Percentiles rank a stretch among this genome's conserved stretches.
Evolutionary conservation across 2,329 filamentous ascomycete genomes (phyloP).

Genomic region (Neopestalotiopsis sp.): DNA sequence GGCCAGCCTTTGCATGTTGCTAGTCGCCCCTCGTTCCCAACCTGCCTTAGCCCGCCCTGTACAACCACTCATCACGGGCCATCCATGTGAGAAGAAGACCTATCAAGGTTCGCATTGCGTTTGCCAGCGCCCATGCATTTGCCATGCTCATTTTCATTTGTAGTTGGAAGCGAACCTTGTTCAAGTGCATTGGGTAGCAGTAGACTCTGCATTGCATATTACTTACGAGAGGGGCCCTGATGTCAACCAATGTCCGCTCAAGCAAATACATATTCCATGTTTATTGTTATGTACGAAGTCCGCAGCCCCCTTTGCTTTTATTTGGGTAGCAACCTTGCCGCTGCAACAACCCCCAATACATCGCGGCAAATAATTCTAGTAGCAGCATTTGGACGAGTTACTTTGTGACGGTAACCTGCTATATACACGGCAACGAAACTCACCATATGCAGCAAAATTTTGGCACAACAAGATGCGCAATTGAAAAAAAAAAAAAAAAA

Average conservation of each 20-base stretch:
- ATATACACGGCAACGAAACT: too few species aligned
- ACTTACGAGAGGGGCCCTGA: background rate
- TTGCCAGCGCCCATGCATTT: background rate
- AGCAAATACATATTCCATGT: background rate
- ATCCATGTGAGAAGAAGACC: background rate
- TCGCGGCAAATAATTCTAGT: too few species aligned
- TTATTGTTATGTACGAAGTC: background rate
- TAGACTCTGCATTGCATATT: background rate
- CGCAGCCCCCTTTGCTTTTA: too few species aligned
- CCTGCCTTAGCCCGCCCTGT: constrained; percentile 9
- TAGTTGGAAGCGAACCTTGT: background rate
- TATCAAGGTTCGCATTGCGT: constrained; percentile 11
- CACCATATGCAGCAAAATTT: too few species aligned
- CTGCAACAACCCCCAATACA: too few species aligned
- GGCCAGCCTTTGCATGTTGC: background rate
- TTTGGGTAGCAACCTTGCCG: too few species aligned
- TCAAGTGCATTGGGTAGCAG: background rate
- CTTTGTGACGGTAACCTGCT: too few species aligned
- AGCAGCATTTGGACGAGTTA: too few species aligned
- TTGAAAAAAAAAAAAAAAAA: too few species aligned
- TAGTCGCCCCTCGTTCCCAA: constrained; percentile 13
- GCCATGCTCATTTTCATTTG: constrained; percentile 2
- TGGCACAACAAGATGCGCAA: too few species aligned
- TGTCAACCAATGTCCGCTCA: background rate
- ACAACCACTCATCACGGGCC: constrained; percentile 5